phyloP scores from a whole-genome alignment of 345 rosid genomes.

The Rhodomyrtus tomentosa region DNA sequence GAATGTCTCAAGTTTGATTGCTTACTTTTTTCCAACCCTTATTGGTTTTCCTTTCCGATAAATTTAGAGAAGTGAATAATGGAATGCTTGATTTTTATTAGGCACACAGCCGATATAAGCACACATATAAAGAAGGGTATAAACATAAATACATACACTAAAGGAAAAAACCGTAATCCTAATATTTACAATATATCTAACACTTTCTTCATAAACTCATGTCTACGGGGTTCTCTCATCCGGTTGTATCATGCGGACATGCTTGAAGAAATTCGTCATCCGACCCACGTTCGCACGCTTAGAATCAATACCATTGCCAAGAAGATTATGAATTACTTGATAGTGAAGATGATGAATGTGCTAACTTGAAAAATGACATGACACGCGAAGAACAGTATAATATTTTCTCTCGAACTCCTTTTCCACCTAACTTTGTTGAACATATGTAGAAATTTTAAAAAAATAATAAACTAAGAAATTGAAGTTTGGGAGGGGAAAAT shows the following conservation, averaged over 20 bases:
- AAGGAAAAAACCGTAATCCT: too few species aligned
- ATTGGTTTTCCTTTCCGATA: not conserved
- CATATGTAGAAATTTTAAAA: not conserved
- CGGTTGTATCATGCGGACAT: not conserved
- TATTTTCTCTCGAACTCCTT: not conserved
- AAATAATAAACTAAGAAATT: not conserved
- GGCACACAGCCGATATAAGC: too few species aligned
- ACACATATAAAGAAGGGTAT: too few species aligned
- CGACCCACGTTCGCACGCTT: not conserved
- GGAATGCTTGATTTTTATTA: too few species aligned
- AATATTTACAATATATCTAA: too few species aligned
- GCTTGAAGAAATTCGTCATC: not conserved
- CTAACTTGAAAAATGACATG: not conserved
- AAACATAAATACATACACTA: too few species aligned
- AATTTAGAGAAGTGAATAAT: too few species aligned
- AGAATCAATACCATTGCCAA: not conserved
- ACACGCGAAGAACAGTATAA: not conserved
- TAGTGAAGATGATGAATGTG: not conserved
- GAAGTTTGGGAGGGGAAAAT: not conserved
- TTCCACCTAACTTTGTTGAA: not conserved
- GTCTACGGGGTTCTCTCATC: not conserved
- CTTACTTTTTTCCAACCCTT: not conserved
- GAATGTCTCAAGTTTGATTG: not conserved
- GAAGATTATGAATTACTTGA: not conserved
- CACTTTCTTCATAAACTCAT: not conserved